These are phyloP conservation scores for Cladobotryum mycophilum DNA, from an alignment of 2,329 filamentous ascomycete species.

Conservation along the genomic window DNA sequence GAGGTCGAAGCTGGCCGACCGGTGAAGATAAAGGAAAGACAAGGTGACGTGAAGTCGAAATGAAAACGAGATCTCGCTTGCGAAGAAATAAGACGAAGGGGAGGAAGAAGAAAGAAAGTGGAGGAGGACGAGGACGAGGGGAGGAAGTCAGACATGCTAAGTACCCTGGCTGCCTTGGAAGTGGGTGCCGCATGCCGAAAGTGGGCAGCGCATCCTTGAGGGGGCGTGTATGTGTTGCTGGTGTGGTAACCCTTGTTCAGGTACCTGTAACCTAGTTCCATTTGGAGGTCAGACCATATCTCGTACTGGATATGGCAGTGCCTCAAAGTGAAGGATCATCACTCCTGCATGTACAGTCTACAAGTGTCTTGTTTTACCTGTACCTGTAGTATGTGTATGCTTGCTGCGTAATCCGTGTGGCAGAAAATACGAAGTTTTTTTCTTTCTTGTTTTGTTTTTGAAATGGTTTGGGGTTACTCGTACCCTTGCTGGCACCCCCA, in stretches of 20 bases:
- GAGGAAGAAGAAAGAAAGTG: conserved; percentile 15
- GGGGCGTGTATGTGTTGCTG: too few species aligned
- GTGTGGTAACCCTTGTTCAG: background rate
- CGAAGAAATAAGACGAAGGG: conserved; percentile 10
- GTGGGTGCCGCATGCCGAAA: conserved; percentile 5
- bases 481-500: too few species aligned
- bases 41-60: conserved; percentile 15
- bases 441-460: too few species aligned
- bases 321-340: background rate
- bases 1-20: conserved; percentile 16
- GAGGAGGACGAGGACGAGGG: conserved; percentile 7
- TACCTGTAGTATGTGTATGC: too few species aligned
- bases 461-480: too few species aligned
- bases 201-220: background rate
- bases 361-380: background rate
- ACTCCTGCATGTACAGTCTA: background rate
- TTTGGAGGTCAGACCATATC: too few species aligned
- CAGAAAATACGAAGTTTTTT: too few species aligned
- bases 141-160: conserved; percentile 1
- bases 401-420: background rate
- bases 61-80: conserved; percentile 12
- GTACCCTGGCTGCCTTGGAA: conserved; percentile 2
- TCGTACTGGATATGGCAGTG: too few species aligned
- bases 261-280: background rate
- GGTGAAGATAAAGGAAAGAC: conserved; percentile 19